Conservation (phyloP, 257 asterid genomes). For the Ilex asprella region DNA sequence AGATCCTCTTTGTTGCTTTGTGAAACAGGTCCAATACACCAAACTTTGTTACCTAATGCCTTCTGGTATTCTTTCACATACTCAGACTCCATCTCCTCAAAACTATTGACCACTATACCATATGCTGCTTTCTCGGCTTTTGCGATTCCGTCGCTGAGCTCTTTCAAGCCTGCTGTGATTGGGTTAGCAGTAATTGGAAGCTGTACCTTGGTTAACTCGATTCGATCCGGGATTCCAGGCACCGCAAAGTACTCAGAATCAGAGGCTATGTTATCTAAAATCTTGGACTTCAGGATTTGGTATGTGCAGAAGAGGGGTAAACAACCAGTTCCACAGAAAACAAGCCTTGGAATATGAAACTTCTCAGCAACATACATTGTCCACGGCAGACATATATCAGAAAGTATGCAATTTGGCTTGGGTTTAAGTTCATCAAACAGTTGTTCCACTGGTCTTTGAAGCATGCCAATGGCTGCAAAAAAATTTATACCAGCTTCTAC, state of each 20-base stretch:
- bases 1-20: constrained; percentile 9
- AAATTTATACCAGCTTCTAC: background rate
- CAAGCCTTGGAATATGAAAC: constrained; percentile 35
- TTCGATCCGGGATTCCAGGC: background rate
- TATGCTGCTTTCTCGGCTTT: constrained; percentile 31
- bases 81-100: constrained; percentile 37
- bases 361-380: constrained; percentile 23
- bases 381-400: constrained; percentile 36
- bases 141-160: constrained; percentile 2
- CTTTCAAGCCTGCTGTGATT: constrained; percentile 6
- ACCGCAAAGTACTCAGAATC: background rate
- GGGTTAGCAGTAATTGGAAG: constrained; percentile 13
- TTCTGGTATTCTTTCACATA: constrained; percentile 19
- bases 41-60: constrained; percentile 21
- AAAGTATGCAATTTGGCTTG: constrained; percentile 36
- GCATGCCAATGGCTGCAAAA: constrained; percentile 13
- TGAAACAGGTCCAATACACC: constrained; percentile 25
- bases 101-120: constrained; percentile 39
- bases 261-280: background rate
- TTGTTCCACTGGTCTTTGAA: constrained; percentile 30
- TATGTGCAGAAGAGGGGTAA: background rate
- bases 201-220: background rate
- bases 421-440: constrained; percentile 28
- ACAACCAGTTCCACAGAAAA: constrained; percentile 13
- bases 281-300: background rate